phyloP scores from a whole-genome alignment of 805 yeast species.

The Candida maltosa region DNA sequence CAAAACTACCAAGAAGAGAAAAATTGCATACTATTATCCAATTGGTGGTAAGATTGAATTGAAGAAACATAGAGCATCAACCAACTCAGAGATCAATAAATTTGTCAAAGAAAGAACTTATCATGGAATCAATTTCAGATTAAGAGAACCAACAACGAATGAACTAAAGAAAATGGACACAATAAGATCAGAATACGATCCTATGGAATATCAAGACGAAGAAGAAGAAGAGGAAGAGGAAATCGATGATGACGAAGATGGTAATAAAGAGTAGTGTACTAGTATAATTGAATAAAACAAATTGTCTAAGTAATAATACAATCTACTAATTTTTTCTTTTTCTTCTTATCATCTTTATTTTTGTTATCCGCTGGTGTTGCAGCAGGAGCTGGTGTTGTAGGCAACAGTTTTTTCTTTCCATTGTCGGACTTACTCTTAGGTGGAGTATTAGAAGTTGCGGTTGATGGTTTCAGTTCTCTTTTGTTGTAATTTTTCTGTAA shows the following conservation, averaged over 20 bases:
- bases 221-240: conserved; percentile 40
- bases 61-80: conserved; percentile 77
- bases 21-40: conserved; percentile 73
- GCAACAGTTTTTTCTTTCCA: conserved; percentile 1
- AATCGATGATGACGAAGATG: conserved; percentile 10
- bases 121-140: conserved; percentile 57
- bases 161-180: conserved; percentile 70
- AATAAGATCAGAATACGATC: conserved; percentile 67
- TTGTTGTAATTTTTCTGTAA: conserved; percentile 35
- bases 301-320: conserved; percentile 20
- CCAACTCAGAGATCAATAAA: conserved; percentile 49
- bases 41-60: conserved; percentile 73
- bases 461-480: conserved; percentile 5
- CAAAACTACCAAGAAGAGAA: conserved; percentile 32
- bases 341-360: conserved; percentile 7
- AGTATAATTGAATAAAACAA: conserved; percentile 1
- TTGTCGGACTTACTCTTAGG: not conserved
- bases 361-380: not conserved
- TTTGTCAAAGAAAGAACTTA: conserved; percentile 54
- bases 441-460: too few relatives aligned
- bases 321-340: conserved; percentile 14
- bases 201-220: conserved; percentile 70
- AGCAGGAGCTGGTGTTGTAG: too few relatives aligned
- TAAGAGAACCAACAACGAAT: conserved; percentile 70
- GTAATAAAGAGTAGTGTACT: conserved; percentile 4